Evolutionary conservation across 352 stramenopile genomes (phyloP), one percentile per base, ranked within the genome.

Genomic region (Globisporangium cederbergense): DNA sequence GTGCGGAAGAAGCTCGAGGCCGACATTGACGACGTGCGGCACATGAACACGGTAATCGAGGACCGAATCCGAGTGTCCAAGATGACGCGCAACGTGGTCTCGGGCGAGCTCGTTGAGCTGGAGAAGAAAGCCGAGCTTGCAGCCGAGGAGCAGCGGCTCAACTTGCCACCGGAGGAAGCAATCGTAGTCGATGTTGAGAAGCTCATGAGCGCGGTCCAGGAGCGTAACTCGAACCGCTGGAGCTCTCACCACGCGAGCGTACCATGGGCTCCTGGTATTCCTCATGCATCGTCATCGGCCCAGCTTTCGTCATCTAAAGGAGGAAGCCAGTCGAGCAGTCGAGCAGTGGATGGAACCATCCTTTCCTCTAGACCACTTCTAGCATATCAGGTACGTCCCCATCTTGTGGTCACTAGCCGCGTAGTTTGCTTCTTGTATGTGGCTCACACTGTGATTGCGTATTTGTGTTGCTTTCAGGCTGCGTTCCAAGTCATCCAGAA

Each of bases 121-220:
- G 84, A 93, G 49, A 79, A 73, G 1, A 70, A 76, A 9, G 80
- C 78, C 0, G 81, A 93, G 38, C 56, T 78, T 7, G 74, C 79
- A 22, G 57, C 71, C 3, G 84, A 89, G 25, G 78, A 85, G 43
- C 78, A 86, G 43, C 71, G 74, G 28, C 62, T 88, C 11, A 81
- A 78, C 32, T 56, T 91, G n/a, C 84, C 81, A 1, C 81, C 84
- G 11, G 81, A 88, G 65, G 77, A 89, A 6, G 74, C 79, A 9
- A 73, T 89, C 0, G 66, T 91, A 25, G 81, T 90, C 20, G 81
- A 92, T 55, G 70, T 88, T 16, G 67, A 76, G 0, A 77, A 76
- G 5, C 68, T 92, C 36, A 88, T 92, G 79, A 73, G 59, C 30
- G 76, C 76, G 1, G 80, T 88, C 5, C 75, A 88, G 52, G 75